Evolutionary conservation across 371 early-diverging fungal genomes (phyloP).

Genomic region (Polyrhizophydium stewartii): DNA sequence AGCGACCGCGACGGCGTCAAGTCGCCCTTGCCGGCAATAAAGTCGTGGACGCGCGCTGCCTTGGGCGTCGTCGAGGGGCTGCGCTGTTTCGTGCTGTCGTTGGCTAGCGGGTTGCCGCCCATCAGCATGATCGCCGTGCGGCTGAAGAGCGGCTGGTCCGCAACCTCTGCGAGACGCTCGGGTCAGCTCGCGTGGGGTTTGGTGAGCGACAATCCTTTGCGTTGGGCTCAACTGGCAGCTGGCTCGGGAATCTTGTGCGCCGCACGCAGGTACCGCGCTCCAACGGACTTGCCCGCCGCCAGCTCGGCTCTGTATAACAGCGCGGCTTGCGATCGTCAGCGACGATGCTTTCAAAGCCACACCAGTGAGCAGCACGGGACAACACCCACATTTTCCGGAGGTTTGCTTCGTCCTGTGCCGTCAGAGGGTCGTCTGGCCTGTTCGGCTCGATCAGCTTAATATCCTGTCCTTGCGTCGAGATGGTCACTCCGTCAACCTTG

Average conservation of each 20-base stretch:
- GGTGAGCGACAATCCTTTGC: too few relatives aligned
- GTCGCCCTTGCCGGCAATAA: too few relatives aligned
- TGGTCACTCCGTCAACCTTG: constrained; percentile 15
- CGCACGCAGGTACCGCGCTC: constrained; percentile 21
- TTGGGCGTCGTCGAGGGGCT: too few relatives aligned
- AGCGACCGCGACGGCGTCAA: too few relatives aligned
- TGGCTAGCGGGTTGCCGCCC: not conserved
- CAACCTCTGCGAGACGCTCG: too few relatives aligned
- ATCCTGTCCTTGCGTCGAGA: constrained; percentile 13
- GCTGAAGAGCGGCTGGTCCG: not conserved
- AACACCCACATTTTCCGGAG: constrained; percentile 3
- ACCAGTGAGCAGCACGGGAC: not conserved
- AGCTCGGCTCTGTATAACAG: too few relatives aligned
- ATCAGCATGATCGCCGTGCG: not conserved
- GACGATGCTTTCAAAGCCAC: too few relatives aligned
- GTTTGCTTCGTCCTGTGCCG: constrained; percentile 5
- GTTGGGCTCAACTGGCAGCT: too few relatives aligned
- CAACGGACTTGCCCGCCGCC: too few relatives aligned
- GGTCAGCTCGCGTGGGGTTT: not conserved
- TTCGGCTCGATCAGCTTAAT: constrained; percentile 8
- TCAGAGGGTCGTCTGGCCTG: too few relatives aligned
- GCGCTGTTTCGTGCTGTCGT: not conserved
- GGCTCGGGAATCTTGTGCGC: not conserved
- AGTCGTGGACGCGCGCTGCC: too few relatives aligned
- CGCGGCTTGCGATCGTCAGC: too few relatives aligned